Conservation (phyloP, 805 yeast species). For the Saitoella complicata region DNA sequence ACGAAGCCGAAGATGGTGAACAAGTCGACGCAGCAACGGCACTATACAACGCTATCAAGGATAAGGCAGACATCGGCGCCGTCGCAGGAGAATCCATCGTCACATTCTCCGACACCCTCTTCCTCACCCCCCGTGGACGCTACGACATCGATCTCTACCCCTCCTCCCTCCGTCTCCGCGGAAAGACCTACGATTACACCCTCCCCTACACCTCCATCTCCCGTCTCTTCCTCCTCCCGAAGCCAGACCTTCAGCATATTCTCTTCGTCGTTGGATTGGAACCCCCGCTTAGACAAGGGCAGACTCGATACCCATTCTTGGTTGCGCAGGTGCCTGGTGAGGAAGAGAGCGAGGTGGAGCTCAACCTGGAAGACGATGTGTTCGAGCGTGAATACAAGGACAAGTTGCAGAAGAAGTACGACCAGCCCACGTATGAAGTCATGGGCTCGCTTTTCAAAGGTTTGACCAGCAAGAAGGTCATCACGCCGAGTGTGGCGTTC, state of each 20-base stretch:
- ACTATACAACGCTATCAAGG: constrained; percentile 81
- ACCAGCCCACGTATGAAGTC: constrained; percentile 72
- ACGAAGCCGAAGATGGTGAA: constrained; percentile 18
- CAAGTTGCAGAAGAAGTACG: constrained; percentile 55
- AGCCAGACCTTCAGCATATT: constrained; percentile 85
- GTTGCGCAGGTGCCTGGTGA: constrained; percentile 79
- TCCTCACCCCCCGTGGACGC: constrained; percentile 96
- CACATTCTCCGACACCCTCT: constrained; percentile 75
- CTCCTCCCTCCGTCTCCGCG: constrained; percentile 74
- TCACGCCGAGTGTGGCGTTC: constrained; percentile 62
- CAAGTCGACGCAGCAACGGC: constrained; percentile 50
- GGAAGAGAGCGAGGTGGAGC: constrained; percentile 80
- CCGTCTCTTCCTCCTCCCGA: constrained; percentile 80
- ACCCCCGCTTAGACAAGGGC: constrained; percentile 97
- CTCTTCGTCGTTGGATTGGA: constrained; percentile 78
- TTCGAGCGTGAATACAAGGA: constrained; percentile 51
- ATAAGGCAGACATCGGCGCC: constrained; percentile 85
- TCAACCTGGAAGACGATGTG: constrained; percentile 51
- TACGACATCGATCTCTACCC: constrained; percentile 91
- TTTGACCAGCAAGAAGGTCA: constrained; percentile 68
- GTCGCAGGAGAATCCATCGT: constrained; percentile 91
- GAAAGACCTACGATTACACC: constrained; percentile 95
- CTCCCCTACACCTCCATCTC: constrained; percentile 80
- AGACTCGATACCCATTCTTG: constrained; percentile 85
- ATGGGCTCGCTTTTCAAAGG: constrained; percentile 81